Conservation (phyloP, 2,329 filamentous ascomycete genomes). For the Penicillium nordicum region DNA sequence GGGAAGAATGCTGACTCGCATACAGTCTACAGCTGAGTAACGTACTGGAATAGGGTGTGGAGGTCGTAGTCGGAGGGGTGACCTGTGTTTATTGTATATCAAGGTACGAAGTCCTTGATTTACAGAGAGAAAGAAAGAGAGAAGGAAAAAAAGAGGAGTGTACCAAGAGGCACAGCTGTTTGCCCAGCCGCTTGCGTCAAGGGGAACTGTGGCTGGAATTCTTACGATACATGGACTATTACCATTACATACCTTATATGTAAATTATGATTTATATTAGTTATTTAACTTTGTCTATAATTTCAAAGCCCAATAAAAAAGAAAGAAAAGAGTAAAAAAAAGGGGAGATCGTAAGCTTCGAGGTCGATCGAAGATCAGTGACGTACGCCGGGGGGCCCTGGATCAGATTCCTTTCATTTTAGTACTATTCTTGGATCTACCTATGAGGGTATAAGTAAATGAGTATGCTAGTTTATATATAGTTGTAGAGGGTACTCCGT, state of each 20-base stretch:
- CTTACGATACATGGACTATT: slow-evolving; percentile 1
- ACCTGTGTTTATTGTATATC: background rate
- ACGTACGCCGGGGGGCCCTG: slow-evolving; percentile 10
- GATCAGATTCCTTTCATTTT: background rate
- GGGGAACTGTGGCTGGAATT: slow-evolving; percentile 20
- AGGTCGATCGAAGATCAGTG: slow-evolving; percentile 24
- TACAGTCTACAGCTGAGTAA: background rate
- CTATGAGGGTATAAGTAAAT: too few relatives aligned
- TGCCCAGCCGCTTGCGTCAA: slow-evolving; percentile 30
- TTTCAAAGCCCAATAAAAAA: background rate
- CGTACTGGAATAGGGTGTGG: background rate
- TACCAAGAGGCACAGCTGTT: slow-evolving; percentile 10
- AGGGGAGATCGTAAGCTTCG: slow-evolving; percentile 14
- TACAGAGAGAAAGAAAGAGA: background rate
- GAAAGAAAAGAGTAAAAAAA: background rate
- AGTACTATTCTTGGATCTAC: too few relatives aligned
- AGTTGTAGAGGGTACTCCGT: too few relatives aligned
- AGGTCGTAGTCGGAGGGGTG: background rate
- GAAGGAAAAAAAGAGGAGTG: slow-evolving; percentile 6
- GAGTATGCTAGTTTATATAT: too few relatives aligned
- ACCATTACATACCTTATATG: slow-evolving; percentile 1
- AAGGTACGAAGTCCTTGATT: background rate
- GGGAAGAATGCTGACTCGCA: background rate
- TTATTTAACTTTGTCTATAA: too few relatives aligned
- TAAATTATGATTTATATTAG: background rate